Evolutionary conservation across 352 stramenopile species (phyloP), one percentile per base, ranked within the genome.

Genomic region (Globisporangium camurandrum): DNA sequence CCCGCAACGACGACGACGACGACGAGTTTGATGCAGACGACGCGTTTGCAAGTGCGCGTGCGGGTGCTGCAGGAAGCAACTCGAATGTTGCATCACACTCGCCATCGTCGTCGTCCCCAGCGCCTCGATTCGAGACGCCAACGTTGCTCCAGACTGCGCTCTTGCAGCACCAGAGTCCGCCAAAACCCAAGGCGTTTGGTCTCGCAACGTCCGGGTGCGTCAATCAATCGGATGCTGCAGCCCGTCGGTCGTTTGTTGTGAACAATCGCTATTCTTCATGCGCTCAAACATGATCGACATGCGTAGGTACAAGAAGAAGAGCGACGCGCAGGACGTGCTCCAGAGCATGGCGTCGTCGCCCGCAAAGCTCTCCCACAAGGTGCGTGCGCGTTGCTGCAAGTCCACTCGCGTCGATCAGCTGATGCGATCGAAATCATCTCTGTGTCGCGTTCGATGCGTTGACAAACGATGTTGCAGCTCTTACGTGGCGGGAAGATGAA

Each of bases 401-500:
- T 28, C 49, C 46, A 56, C 50, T 50, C 28, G 42, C 6, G 23
- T 51, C 20, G 16, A 22, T 7, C 17, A 19, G 30, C 34, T 39
- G 34, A 19, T 40, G 17, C 36, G 12, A 23, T 40, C 16, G 36
- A 40, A 11, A 16, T 11, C 33, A 2, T 16, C 33, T n/a, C 33
- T 38, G 33, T n/a, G n/a, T n/a, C n/a, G n/a, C n/a, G n/a, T 34
- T 14, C 30, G 30, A 5, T 34, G 9, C 8, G 14, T 12, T 34
- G 30, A 34, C 30, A 34, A 12, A 34, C 30, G 30, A 34, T 12
- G 30, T 47, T 11, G 22, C 41, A 86, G 76, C 53, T 88, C 14
- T 73, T 92, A 40, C 75, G 78, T n/a, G 75, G 77, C 9, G 73
- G 66, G 22, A 88, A 79, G 49, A 82, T 89, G 57, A 65, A 69